A percentile compares a stretch with the other conserved stretches of the same genome.
Conservation (phyloP, 768 basidiomycete genomes). For the Podaxis sp. region DNA sequence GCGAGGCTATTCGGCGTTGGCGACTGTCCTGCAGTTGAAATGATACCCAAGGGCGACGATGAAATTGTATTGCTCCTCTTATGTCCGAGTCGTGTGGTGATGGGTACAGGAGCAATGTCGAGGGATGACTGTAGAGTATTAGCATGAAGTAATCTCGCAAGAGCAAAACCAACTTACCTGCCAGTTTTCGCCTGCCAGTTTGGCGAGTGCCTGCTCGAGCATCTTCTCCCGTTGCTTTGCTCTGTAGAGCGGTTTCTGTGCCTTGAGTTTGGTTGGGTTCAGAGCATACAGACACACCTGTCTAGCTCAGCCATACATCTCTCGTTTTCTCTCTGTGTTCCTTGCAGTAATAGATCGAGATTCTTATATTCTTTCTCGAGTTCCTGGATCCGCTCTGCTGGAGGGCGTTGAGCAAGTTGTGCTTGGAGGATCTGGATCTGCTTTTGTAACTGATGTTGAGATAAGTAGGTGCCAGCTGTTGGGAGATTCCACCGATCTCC, state of each 20-base stretch:
- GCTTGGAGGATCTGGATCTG: constrained; percentile 61
- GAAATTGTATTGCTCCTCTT: constrained; percentile 26
- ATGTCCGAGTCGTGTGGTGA: constrained; percentile 19
- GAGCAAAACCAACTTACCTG: constrained; percentile 44
- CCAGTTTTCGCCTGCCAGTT: constrained; percentile 78
- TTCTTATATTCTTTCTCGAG: constrained; percentile 72
- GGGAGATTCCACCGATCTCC: neutral
- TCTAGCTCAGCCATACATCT: constrained; percentile 80
- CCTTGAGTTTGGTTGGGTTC: neutral
- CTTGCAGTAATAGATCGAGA: constrained; percentile 69
- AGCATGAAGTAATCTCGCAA: neutral
- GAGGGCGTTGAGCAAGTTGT: constrained; percentile 63
- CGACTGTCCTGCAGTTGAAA: neutral
- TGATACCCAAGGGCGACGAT: constrained; percentile 14
- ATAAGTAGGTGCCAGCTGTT: neutral
- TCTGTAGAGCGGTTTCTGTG: constrained; percentile 24
- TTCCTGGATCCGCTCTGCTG: constrained; percentile 59
- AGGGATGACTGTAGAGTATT: constrained; percentile 22
- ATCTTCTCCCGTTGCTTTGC: constrained; percentile 68
- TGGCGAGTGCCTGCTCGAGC: constrained; percentile 68
- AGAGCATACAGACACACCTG: constrained; percentile 35
- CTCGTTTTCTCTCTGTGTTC: constrained; percentile 84
- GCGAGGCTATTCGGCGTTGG: constrained; percentile 1
- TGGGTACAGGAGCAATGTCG: constrained; percentile 25
- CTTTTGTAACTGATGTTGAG: constrained; percentile 45